Conservation (phyloP, 257 asterid genomes). For the Anisodus tanguticus region DNA sequence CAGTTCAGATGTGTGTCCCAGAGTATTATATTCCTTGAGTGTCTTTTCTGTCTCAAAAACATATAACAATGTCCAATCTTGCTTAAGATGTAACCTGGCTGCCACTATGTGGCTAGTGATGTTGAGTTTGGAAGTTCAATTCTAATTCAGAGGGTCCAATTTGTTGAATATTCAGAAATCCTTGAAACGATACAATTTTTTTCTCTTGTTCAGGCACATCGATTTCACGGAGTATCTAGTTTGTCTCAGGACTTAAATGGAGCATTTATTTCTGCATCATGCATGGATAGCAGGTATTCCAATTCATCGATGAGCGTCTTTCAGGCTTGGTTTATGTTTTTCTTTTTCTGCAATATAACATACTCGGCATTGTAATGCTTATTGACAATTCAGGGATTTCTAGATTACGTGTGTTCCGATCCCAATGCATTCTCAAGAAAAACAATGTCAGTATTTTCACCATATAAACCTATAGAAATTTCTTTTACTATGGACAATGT, state of each 20-base stretch:
- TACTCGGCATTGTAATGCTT: not conserved
- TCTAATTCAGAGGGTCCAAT: not conserved
- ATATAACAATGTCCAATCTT: not conserved
- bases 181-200: not conserved
- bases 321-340: slow-evolving; percentile 16
- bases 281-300: slow-evolving; percentile 90
- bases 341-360: not conserved
- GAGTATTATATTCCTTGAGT: not conserved
- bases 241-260: slow-evolving; percentile 90
- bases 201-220: slow-evolving; percentile 54
- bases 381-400: not conserved
- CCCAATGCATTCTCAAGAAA: slow-evolving; percentile 5
- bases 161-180: slow-evolving; percentile 20
- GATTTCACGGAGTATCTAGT: slow-evolving; percentile 83
- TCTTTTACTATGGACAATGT: not conserved
- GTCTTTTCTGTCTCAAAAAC: not conserved
- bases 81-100: not conserved
- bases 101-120: not conserved
- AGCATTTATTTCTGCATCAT: slow-evolving; percentile 78
- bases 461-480: not conserved
- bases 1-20: not conserved
- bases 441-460: not conserved
- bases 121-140: not conserved
- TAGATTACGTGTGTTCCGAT: not conserved
- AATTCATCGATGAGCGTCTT: slow-evolving; percentile 1